phyloP scores from a whole-genome alignment of 2,329 filamentous ascomycete species.

The Calonectria ilicicola region DNA sequence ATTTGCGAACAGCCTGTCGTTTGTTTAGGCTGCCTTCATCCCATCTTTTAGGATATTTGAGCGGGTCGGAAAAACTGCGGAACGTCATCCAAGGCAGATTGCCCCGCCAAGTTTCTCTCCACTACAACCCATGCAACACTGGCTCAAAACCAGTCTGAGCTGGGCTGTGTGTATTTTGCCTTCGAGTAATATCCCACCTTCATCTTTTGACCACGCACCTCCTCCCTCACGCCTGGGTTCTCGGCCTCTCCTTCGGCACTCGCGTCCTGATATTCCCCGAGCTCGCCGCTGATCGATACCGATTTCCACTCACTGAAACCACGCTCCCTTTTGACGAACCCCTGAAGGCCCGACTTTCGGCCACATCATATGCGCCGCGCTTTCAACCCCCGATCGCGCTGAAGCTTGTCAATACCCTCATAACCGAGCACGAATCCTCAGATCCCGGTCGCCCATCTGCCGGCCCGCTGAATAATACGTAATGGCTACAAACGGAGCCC shows the following conservation, averaged over 20 bases:
- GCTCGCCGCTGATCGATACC: constrained; percentile 20
- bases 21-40: constrained; percentile 3
- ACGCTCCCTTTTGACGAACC: constrained; percentile 22
- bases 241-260: constrained; percentile 24
- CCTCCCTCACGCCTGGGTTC: constrained; percentile 23
- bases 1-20: not conserved
- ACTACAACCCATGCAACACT: constrained; percentile 26
- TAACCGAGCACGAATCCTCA: constrained; percentile 4
- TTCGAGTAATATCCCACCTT: constrained; percentile 42
- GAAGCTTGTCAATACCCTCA: constrained; percentile 31
- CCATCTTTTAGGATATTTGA: not conserved
- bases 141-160: constrained; percentile 32
- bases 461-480: constrained; percentile 28
- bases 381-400: constrained; percentile 33
- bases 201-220: constrained; percentile 34
- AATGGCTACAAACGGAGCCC: constrained; percentile 76
- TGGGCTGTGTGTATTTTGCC: constrained; percentile 45
- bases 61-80: constrained; percentile 48
- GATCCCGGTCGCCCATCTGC: constrained; percentile 21
- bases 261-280: constrained; percentile 20
- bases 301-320: constrained; percentile 10
- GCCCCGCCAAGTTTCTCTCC: constrained; percentile 49
- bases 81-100: constrained; percentile 35
- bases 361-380: constrained; percentile 42
- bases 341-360: constrained; percentile 20